Evolutionary conservation across 768 basidiomycete genomes (phyloP).

Genomic region (Tricholoma matsutake): DNA sequence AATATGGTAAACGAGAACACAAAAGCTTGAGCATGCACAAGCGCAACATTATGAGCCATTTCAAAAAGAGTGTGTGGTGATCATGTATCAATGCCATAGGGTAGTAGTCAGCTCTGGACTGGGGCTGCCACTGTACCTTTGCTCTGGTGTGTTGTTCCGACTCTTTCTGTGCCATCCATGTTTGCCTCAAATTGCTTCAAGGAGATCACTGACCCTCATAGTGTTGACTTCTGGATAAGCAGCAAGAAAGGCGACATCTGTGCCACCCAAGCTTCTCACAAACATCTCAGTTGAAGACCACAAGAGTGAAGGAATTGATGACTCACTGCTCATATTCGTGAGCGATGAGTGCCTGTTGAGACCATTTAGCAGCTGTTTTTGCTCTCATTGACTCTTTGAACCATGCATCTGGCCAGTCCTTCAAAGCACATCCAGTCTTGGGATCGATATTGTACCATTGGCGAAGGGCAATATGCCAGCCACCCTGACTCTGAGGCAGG

Average conservation of each 20-base stretch:
- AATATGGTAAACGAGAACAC: too few species aligned
- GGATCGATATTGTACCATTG: background rate
- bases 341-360: background rate
- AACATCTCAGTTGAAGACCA: background rate
- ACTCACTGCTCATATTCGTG: background rate
- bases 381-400: background rate
- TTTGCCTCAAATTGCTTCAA: background rate
- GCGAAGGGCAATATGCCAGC: background rate
- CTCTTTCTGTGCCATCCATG: background rate
- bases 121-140: background rate
- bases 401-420: background rate
- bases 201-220: background rate
- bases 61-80: too few species aligned
- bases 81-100: too few species aligned
- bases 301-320: background rate
- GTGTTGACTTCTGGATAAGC: background rate
- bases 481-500: background rate
- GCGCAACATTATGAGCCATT: too few species aligned
- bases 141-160: background rate
- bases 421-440: background rate
- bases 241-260: background rate
- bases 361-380: background rate
- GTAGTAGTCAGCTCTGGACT: background rate
- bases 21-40: too few species aligned
- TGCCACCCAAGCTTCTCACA: background rate